Evolutionary conservation across 2,329 filamentous ascomycete genomes (phyloP).

Genomic region (Fusarium proliferatum): DNA sequence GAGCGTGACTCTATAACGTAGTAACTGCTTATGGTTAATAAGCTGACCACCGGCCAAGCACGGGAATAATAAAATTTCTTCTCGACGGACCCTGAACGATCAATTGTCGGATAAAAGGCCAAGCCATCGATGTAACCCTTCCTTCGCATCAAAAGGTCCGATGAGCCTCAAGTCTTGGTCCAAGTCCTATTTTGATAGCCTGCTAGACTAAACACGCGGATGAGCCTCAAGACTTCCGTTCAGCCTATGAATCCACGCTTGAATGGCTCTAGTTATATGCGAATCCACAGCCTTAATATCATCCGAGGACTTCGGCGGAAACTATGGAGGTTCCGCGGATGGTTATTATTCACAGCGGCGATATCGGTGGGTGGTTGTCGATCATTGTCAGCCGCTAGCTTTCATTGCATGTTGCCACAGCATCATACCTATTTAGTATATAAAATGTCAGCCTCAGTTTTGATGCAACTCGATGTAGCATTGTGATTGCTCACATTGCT

Average conservation of each 20-base stretch:
- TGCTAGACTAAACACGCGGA: background rate
- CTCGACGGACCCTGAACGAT: background rate
- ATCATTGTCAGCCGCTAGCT: background rate
- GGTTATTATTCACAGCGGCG: too few relatives aligned
- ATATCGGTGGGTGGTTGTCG: background rate
- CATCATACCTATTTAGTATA: background rate
- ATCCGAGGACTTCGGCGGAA: background rate
- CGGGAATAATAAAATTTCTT: background rate
- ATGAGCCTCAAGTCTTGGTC: background rate
- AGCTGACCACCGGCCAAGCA: background rate
- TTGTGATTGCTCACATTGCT: background rate
- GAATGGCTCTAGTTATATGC: background rate
- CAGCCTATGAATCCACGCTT: background rate
- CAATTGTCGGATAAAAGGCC: background rate
- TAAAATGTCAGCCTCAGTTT: conserved; percentile 6
- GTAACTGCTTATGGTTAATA: background rate
- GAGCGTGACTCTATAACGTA: background rate
- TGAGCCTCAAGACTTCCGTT: background rate
- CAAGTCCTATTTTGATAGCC: background rate
- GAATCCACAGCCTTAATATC: background rate
- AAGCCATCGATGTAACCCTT: background rate
- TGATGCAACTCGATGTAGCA: background rate
- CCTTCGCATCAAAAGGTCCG: background rate
- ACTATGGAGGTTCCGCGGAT: background rate
- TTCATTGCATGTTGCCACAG: background rate